Evolutionary conservation across 352 stramenopile species (phyloP), one percentile per base, ranked within the genome.

Genomic region (Pythium phragmitis): DNA sequence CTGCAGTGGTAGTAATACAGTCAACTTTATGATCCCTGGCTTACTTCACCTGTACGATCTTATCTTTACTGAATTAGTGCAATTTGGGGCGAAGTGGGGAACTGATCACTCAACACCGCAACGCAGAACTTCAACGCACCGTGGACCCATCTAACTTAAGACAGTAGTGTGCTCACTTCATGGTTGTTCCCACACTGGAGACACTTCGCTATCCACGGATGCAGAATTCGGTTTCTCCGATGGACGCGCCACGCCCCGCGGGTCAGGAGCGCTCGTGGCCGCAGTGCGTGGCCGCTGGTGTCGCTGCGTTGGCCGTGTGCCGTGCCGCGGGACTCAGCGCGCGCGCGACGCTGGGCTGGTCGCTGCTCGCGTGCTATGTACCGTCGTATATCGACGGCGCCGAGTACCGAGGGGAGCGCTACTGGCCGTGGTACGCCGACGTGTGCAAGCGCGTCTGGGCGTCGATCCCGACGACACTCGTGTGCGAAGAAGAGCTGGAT

Each of bases 401-500:
- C 41, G 63, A 74, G 59, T 26, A 64, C 58, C 66, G 63, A 43
- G 63, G 68, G 34, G 63, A 74, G 39, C 68, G 63, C 47, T 72
- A 65, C 19, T 74, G 68, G 68, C 68, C 63, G 17, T 60, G 52
- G 63, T 71, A 51, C 28, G 63, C 58, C 8, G 47, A 43, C 26
- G n/a, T 57, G 16, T 51, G 78, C 72, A 72, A 67, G 14, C 39
- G 47, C 43, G 28, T 67, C 23, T 70, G 87, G 60, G 50, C 70
- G 5, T 56, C 69, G 23, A 76, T 89, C 52, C 66, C 72, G 0
- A 77, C 75, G 56, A 88, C 80, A 50, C 65, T 92, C 39, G 81
- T 92, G 63, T 90, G 85, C 67, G 82, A 95, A 52, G 74, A 83
- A 51, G 70, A 72, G 9, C 63, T 93, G 47, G 74, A 88, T 37